These are phyloP conservation scores for Primulina eburnea DNA, from an alignment of 257 asterid genomes.

Conservation along the genomic window DNA sequence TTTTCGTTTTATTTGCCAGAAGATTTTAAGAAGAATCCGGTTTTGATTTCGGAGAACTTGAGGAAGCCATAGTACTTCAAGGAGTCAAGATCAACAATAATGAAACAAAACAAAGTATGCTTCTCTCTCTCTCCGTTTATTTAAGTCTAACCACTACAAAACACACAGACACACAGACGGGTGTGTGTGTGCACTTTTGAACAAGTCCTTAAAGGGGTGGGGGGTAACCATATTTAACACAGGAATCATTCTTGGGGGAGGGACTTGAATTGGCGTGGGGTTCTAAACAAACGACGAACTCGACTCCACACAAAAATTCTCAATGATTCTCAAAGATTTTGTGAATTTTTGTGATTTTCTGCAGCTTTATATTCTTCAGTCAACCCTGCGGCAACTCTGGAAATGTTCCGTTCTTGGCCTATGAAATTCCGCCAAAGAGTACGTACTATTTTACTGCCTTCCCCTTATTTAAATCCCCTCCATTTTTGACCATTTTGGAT, in stretches of 20 bases:
- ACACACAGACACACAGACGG: slow-evolving; percentile 11
- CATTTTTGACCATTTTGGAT: slow-evolving; percentile 27
- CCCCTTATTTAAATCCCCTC: slow-evolving; percentile 5
- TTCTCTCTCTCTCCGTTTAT: slow-evolving; percentile 38
- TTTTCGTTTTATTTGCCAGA: background rate
- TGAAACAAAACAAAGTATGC: slow-evolving; percentile 66
- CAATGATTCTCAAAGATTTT: slow-evolving; percentile 48
- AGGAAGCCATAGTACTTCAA: slow-evolving; percentile 74
- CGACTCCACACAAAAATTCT: slow-evolving; percentile 20
- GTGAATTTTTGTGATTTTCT: background rate
- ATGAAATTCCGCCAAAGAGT: slow-evolving; percentile 71
- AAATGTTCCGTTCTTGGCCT: slow-evolving; percentile 97
- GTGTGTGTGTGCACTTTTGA: slow-evolving; percentile 9
- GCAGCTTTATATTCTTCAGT: slow-evolving; percentile 69
- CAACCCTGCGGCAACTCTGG: slow-evolving; percentile 88
- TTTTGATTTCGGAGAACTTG: slow-evolving; percentile 87
- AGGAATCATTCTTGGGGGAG: slow-evolving; percentile 62
- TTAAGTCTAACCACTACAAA: slow-evolving; percentile 26
- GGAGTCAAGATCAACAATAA: slow-evolving; percentile 60
- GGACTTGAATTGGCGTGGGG: slow-evolving; percentile 68
- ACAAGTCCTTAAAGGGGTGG: background rate
- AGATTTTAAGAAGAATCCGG: slow-evolving; percentile 62
- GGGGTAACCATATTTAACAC: slow-evolving; percentile 45
- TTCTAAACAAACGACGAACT: slow-evolving; percentile 60
- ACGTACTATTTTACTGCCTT: slow-evolving; percentile 11